phyloP scores from a whole-genome alignment of 164 flowering plant species.

The Amborella trichopoda region DNA sequence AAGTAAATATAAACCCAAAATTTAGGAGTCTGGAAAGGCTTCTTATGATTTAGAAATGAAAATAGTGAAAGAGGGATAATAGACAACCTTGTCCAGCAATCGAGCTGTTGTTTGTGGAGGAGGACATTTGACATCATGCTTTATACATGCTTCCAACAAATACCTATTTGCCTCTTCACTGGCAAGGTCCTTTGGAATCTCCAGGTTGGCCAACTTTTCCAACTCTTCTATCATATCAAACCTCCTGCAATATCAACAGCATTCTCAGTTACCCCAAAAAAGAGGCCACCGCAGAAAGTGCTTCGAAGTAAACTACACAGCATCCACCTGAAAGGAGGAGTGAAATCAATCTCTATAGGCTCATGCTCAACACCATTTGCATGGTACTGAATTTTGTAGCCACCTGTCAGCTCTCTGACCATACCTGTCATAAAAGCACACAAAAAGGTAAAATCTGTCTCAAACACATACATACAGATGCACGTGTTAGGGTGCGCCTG shows the following conservation, averaged over 20 bases:
- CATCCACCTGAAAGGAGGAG: conserved; percentile 92
- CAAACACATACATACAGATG: no score
- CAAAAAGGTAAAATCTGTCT: no score
- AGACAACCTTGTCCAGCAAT: conserved; percentile 87
- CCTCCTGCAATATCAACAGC: conserved; percentile 50
- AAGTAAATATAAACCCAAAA: no score
- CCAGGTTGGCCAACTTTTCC: conserved; percentile 61
- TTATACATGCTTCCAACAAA: conserved; percentile 60
- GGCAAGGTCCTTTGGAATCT: conserved; percentile 73
- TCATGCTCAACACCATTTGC: conserved; percentile 73
- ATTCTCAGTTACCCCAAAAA: background rate
- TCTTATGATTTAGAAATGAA: no score
- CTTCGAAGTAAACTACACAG: background rate
- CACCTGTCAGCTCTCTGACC: conserved; percentile 86
- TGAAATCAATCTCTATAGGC: conserved; percentile 92
- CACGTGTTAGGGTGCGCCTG: no score
- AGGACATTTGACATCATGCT: conserved; percentile 73
- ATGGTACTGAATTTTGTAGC: conserved; percentile 74
- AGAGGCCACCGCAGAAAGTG: background rate
- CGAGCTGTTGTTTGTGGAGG: conserved; percentile 93
- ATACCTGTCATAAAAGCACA: conserved; percentile 37
- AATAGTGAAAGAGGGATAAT: no score
- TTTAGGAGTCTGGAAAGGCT: no score
- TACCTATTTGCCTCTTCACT: conserved; percentile 71
- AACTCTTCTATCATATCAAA: conserved; percentile 86